Evolutionary conservation across 805 yeast species (phyloP), one percentile per base, ranked within the genome.

Genomic region (Metschnikowia picachoensis): DNA sequence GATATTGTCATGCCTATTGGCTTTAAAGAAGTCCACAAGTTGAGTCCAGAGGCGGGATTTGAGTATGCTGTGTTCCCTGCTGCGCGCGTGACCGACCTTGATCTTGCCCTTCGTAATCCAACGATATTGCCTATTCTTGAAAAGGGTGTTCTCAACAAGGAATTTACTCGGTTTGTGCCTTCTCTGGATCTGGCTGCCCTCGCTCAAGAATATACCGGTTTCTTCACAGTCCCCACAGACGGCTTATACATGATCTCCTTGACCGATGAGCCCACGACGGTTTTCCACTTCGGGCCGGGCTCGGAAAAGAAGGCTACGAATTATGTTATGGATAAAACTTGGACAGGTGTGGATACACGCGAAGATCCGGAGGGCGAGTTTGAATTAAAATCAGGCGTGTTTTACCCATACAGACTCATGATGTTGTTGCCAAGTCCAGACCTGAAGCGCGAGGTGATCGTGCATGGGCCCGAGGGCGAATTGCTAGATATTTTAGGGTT

Each of bases 251-350:
- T 4, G 8, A 27, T 44, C 16, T 8, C 14, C 5, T 17, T 44
- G 14, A 9, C 40, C 3, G 30, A 15, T 5, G 9, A 25, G 5
- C 8, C 27, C n/a, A 8, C 11, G 11, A 30, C 41, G 7, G 39
- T 34, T 1, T 12, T 39, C 14, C 48, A 44, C n/a, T 31, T 44
- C 11, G 48, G 48, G 8, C 44, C 48, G 11, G 48, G 44, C 3
- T 16, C 27, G 5, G 27, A 25, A 8, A 6, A 12, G 16, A 39
- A 35, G 15, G 20, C 20, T 12, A 16, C 13, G 1, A 14, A 15
- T 25, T 39, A 39, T 25, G 36, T 37, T 5, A 20, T 44, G 7
- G 41, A 44, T 25, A 28, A 15, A 5, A 12, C 30, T 30, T 44
- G 48, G 48, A 30, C n/a, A n/a, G 8, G 35, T 27, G 14, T 44